Evolutionary conservation across 2,329 filamentous ascomycete species (phyloP).

Genomic region (Colletotrichum sp.): DNA sequence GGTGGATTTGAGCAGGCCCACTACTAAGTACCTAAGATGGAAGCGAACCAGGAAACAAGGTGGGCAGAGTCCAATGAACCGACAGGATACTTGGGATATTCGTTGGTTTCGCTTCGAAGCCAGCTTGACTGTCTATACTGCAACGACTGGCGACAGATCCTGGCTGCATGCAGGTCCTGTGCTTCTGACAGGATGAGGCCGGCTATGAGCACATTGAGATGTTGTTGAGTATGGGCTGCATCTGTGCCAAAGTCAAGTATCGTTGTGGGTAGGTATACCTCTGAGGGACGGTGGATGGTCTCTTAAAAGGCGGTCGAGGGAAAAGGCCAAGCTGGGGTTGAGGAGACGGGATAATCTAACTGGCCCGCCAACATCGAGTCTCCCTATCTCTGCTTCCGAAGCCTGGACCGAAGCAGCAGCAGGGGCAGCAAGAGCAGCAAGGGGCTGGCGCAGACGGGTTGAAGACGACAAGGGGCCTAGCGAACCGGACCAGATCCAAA

Average conservation of each 20-base stretch:
- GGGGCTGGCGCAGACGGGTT: neutral
- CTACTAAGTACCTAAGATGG: neutral
- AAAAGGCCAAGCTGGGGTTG: neutral
- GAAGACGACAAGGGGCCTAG: neutral
- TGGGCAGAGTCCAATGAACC: neutral
- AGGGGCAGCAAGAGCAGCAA: neutral
- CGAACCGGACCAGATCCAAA: neutral
- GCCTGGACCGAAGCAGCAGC: neutral
- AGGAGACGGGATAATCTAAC: neutral
- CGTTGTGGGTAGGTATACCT: neutral
- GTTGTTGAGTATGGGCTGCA: neutral
- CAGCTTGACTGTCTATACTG: neutral
- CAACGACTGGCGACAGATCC: neutral
- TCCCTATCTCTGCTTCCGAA: neutral
- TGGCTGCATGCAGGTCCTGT: neutral
- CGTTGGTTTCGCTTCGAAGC: neutral
- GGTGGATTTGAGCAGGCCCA: slow-evolving; percentile 2
- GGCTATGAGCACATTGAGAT: neutral
- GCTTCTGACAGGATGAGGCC: neutral
- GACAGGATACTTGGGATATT: neutral
- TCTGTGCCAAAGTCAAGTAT: neutral
- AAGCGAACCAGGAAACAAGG: slow-evolving; percentile 5
- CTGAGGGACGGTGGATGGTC: neutral
- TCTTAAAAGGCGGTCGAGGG: neutral
- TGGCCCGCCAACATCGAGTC: neutral